Percentiles rank a stretch among this genome's conserved stretches.
phyloP scores from a whole-genome alignment of 148 eudicot genomes.

The Drosera capensis region DNA sequence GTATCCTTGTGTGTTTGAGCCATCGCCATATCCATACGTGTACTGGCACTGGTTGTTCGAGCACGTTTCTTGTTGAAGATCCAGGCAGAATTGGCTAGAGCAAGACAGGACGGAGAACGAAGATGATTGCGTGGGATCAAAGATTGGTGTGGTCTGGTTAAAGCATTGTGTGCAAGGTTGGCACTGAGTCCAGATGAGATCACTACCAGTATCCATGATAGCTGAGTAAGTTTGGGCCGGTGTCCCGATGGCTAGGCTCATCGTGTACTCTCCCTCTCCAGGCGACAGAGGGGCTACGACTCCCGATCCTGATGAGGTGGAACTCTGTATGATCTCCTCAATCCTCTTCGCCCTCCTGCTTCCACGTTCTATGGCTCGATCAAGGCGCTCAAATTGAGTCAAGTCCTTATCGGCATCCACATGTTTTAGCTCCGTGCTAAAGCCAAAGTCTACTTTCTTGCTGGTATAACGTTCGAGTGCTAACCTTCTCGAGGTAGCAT shows the following conservation, averaged over 20 bases:
- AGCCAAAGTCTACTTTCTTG: too few species aligned
- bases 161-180: neutral
- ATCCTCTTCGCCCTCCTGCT: neutral
- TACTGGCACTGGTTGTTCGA: neutral
- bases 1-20: neutral
- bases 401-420: neutral
- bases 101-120: neutral
- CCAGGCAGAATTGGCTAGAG: neutral
- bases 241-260: neutral
- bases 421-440: neutral
- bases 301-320: too few species aligned
- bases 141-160: neutral
- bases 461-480: too few species aligned
- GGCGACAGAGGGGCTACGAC: neutral
- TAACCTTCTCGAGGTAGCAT: too few species aligned
- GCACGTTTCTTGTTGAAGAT: neutral
- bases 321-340: neutral
- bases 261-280: neutral
- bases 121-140: neutral
- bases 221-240: neutral
- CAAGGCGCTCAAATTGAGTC: neutral
- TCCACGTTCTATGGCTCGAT: neutral
- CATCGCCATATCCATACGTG: neutral
- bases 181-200: neutral
- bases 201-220: too few species aligned